Percentiles rank a stretch among this genome's conserved stretches.
These are phyloP conservation scores for Helianthus tuberosus DNA, from an alignment of 129 eudicot genomes.

Conservation along the genomic window DNA sequence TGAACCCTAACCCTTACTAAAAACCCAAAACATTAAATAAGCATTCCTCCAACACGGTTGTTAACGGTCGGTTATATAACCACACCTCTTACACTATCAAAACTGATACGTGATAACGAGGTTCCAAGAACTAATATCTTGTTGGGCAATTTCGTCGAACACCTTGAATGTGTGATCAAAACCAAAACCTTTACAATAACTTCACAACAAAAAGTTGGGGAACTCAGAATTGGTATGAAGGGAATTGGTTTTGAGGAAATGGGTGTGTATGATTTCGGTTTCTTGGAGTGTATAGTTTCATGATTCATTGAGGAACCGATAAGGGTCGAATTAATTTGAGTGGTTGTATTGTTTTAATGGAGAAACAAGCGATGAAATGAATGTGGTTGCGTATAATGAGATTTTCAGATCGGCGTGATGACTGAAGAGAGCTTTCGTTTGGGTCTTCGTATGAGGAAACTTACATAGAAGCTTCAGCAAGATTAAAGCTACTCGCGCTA, in stretches of 20 bases:
- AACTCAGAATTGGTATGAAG: constrained; percentile 26
- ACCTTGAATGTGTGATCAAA: constrained; percentile 47
- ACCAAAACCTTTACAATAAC: constrained; percentile 41
- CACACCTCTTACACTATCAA: constrained; percentile 28
- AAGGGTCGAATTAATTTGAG: constrained; percentile 37
- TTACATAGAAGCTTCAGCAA: too few relatives aligned
- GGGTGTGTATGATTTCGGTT: constrained; percentile 56
- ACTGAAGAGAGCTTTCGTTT: constrained; percentile 48
- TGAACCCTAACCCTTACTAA: constrained; percentile 62
- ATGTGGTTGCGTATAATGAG: constrained; percentile 30
- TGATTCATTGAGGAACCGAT: constrained; percentile 42
- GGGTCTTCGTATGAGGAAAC: not conserved
- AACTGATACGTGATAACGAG: constrained; percentile 57
- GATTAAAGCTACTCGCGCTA: too few relatives aligned
- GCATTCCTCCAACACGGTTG: constrained; percentile 42
- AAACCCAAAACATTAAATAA: constrained; percentile 50
- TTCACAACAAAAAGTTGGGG: constrained; percentile 43
- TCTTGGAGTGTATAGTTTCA: constrained; percentile 33
- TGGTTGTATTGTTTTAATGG: constrained; percentile 2
- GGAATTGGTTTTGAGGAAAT: constrained; percentile 38
- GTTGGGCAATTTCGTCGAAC: constrained; percentile 64
- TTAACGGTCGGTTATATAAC: constrained; percentile 30
- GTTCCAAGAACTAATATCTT: constrained; percentile 69
- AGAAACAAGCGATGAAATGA: constrained; percentile 35
- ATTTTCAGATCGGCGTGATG: constrained; percentile 27